Base-by-base conservation (phyloP, 2,329 filamentous ascomycete genomes). In the Colletotrichum scovillei region DNA sequence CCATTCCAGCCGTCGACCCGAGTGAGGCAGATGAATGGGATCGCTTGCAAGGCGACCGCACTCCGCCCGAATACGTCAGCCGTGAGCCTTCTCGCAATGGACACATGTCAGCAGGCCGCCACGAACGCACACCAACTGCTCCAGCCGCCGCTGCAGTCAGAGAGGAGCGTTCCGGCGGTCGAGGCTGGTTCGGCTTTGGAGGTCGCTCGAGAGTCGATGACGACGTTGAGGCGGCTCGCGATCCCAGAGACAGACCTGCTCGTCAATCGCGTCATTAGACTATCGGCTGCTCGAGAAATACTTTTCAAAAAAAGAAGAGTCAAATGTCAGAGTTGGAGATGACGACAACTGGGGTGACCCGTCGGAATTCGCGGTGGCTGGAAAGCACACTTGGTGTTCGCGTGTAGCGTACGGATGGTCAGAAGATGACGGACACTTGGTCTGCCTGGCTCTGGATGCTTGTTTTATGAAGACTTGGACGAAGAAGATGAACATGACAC, bases 11-110 rank as follows among this genome's bases (percentile, higher is more conserved):
- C 3, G 74, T 86, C 66, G 88, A 90, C 75, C 88, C 88, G 16
- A 89, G 86, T 77, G 86, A 89, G 69, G 84, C 88, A 9, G 83
- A 86, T 67, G 84, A 88, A 66, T 90, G 85, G 76, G 88, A 90
- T 78, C 82, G 84, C 24, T 24, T 69, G 46, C 74, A 76, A 32
- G 49, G 60, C 19, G 73, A 74, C 24, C 71, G 56, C 24, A 62
- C 68, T 6, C 62, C 66, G 22, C 71, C 75, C 11, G 75, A 69
- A 16, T 75, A 72, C 35, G 49, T 73, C 12, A 59, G 49, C 24
- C 53, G 63, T 19, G 74, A 75, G 56, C 72, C 75, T 11, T 53
- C 62, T 28, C 74, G 63, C 12, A 59, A 76, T 19, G 74, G 63
- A 59, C 49, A 58, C 35, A 76, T 75, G 75, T 66, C 75, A 19